Evolutionary conservation across 2,329 filamentous ascomycete genomes (phyloP).

Genomic region (Aspergillus sergii): DNA sequence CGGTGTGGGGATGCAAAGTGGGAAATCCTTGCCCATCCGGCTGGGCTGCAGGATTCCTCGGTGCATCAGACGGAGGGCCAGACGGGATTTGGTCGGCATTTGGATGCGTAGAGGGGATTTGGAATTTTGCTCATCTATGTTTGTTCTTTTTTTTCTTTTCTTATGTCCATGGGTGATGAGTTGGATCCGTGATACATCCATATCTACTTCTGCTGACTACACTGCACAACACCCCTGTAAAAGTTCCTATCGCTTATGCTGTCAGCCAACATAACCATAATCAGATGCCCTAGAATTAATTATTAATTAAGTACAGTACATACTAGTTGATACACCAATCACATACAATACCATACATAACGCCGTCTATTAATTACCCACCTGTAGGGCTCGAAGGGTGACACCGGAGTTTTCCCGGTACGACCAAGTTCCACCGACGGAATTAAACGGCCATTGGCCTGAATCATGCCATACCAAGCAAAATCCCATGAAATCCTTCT

Average conservation of each 20-base stretch:
- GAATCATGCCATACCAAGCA: not conserved
- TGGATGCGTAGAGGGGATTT: not conserved
- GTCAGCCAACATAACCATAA: not conserved
- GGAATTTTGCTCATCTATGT: not conserved
- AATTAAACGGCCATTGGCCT: not conserved
- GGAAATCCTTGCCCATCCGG: not conserved
- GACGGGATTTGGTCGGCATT: slow-evolving; percentile 9
- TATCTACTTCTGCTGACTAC: not conserved
- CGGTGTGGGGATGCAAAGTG: not conserved
- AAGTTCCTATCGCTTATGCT: not conserved
- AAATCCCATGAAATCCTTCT: not conserved
- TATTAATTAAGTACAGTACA: not conserved
- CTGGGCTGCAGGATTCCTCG: not conserved
- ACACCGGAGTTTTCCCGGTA: slow-evolving; percentile 2
- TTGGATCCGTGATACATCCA: not conserved
- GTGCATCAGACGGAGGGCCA: not conserved
- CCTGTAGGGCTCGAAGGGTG: not conserved
- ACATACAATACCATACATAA: not conserved
- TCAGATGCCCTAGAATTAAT: not conserved
- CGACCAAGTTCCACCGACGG: not conserved
- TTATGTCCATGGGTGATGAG: not conserved
- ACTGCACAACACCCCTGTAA: not conserved
- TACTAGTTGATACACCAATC: not conserved
- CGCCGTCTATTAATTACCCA: not conserved
- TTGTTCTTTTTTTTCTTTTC: not conserved